Percentiles rank a stretch among this genome's conserved stretches.
phyloP scores from a whole-genome alignment of 2,329 filamentous ascomycete species.

The Harringtonia lauricola region DNA sequence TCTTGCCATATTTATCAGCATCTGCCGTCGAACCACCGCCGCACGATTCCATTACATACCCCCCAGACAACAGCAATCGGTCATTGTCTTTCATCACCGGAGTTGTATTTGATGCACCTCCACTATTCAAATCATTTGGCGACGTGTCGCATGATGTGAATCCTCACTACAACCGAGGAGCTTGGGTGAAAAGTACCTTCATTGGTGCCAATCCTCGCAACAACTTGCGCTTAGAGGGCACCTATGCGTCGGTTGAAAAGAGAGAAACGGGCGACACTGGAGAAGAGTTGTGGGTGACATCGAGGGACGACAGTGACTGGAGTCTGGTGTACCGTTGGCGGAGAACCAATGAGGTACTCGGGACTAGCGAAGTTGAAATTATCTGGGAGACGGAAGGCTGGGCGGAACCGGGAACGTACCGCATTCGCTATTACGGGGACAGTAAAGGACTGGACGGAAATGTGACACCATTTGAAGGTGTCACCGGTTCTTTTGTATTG shows the following conservation, averaged over 20 bases:
- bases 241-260: constrained; percentile 67
- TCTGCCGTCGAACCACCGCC: constrained; percentile 26
- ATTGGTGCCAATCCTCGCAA: constrained; percentile 86
- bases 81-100: constrained; percentile 70
- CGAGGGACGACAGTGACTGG: constrained; percentile 74
- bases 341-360: constrained; percentile 56
- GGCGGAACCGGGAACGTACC: constrained; percentile 56
- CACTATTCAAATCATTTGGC: constrained; percentile 58
- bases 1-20: constrained; percentile 54
- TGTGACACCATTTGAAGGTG: constrained; percentile 60
- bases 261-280: constrained; percentile 20
- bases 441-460: constrained; percentile 52
- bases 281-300: constrained; percentile 43
- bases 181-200: constrained; percentile 52
- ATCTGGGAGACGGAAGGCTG: constrained; percentile 66
- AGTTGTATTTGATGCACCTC: constrained; percentile 61
- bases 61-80: constrained; percentile 66
- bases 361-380: constrained; percentile 67
- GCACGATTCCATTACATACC: constrained; percentile 39
- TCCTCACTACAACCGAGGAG: constrained; percentile 45
- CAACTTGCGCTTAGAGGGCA: constrained; percentile 67
- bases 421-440: constrained; percentile 78
- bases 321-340: constrained; percentile 71
- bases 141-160: constrained; percentile 46
- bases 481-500: constrained; percentile 43